Base-by-base conservation (phyloP, 78 protist species). In the Cavenderia fasciculata region DNA sequence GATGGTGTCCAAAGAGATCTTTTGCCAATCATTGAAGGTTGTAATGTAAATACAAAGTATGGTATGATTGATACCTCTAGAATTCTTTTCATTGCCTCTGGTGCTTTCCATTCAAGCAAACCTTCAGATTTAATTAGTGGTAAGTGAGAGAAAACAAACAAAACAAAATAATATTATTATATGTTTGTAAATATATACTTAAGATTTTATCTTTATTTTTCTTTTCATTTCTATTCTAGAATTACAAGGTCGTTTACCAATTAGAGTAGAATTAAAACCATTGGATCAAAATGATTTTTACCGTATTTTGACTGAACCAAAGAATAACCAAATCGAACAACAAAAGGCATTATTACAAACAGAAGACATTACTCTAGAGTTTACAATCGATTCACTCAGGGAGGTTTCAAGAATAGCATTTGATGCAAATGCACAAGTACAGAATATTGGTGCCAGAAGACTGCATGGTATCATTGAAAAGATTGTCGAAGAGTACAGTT, bases 1-100 rank as follows among this genome's bases (percentile, higher is more conserved):
- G 98, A 96, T 68, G 98, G 98, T 34, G 98, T 97, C n/a, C 99
- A 97, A 76, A 92, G 98, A n/a, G 98, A 97, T 49, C 73, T 97
- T 4, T 77, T 97, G 4, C 99, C 99, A 33, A 65, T 97, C 40
- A 62, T 97, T 31, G 99, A 97, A 40, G 99, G 99, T 33, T 72
- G 95, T 3, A 76, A 87, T 38, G 92, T 97, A 52, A 43, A 40
- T n/a, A 97, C 98, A 0, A 87, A 94, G 63, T 63, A 92, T 51
- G 99, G 97, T n/a, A 87, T 74, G 59, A 86, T 97, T 29, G 94
- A 94, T 44, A 97, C 99, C 3, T 94, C 94, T 71, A 94, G 95
- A 69, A 97, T 97, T 21, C 78, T 97, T 31, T 97, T 97, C 75
- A 86, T 96, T 44, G 88, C 94, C 38, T 82, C 96, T 0, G 99